Conservation (phyloP, 2,329 filamentous ascomycete species). For the Colletotrichum limetticola region DNA sequence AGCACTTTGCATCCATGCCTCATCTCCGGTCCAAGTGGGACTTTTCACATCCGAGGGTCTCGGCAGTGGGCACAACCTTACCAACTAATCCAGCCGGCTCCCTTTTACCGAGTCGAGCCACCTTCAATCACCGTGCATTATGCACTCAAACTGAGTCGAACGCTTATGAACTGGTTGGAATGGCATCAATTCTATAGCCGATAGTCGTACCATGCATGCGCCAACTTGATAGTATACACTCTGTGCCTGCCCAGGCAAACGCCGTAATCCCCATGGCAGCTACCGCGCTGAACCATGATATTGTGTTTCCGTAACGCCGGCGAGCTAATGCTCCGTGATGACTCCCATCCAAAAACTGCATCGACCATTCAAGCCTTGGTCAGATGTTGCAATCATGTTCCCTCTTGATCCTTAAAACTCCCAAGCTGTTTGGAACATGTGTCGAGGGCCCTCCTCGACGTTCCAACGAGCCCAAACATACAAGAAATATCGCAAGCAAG, state of each 20-base stretch:
- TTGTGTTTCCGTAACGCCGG: slow-evolving; percentile 29
- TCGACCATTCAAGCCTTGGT: slow-evolving; percentile 2
- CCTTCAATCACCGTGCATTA: not conserved
- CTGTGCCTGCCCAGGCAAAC: slow-evolving; percentile 24
- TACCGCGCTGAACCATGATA: slow-evolving; percentile 19
- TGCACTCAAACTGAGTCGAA: not conserved
- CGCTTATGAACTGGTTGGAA: not conserved
- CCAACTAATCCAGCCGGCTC: not conserved
- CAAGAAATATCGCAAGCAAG: not conserved
- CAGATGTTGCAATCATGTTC: slow-evolving; percentile 2
- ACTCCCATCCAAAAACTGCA: slow-evolving; percentile 3
- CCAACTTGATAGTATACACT: slow-evolving; percentile 29
- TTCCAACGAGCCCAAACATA: not conserved
- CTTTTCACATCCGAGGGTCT: slow-evolving; percentile 7
- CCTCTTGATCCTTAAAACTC: slow-evolving; percentile 25
- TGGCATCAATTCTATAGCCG: slow-evolving; percentile 13
- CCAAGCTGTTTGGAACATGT: not conserved
- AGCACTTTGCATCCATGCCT: slow-evolving; percentile 4
- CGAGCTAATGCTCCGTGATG: slow-evolving; percentile 17
- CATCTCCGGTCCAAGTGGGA: not conserved
- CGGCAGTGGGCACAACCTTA: slow-evolving; percentile 6
- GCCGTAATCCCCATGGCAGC: slow-evolving; percentile 27
- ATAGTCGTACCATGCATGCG: not conserved
- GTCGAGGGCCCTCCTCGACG: not conserved
- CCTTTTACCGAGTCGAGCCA: not conserved